Evolutionary conservation across 768 basidiomycete genomes (phyloP), one percentile per base, ranked within the genome.

Genomic region (Filobasidium floriforme): DNA sequence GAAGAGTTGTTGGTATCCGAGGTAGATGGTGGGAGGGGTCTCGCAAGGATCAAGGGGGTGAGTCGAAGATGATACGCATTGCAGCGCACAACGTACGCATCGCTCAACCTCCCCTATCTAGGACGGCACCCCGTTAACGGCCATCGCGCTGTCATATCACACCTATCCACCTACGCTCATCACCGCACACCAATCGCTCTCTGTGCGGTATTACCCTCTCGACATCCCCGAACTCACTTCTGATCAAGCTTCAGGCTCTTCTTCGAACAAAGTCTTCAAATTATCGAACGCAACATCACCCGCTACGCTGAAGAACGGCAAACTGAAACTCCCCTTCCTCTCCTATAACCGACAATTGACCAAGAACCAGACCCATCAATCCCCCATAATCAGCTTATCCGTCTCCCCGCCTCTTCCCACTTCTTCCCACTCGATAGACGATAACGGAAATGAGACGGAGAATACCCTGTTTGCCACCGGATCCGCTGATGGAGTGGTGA

Each of bases 401-500:
- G 79, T 85, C 15, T 73, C 77, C 1, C 75, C 93, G 90, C 80
- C 90, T 88, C 19, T 57, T 43, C 61, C 67, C 32, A 89, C 89
- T 10, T 91, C 61, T 2, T 29, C 61, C 11, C 10, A 46, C 26
- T n/a, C 61, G 15, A 15, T 57, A 24, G 54, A 57, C 26, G 22
- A 24, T 15, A 32, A 24, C 15, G 63, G 32, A 67, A n/a, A 41
- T 6, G 44, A 29, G 24, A 37, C 18, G 7, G 65, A 49, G 89
- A 57, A 57, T 1, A 87, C 89, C 1, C 88, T 94, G 70, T 84
- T 97, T 69, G 96, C 96, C 7, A 94, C 93, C 19, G 96, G 96
- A 0, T 89, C 94, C 12, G 91, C 94, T 7, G 96, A 99, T 70
- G 94, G 96, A 26, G 84, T 90, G 40, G 96, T 97, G 54, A 98